Base-by-base conservation (phyloP, 2,329 filamentous ascomycete species). In the Pseudogymnoascus sp. region DNA sequence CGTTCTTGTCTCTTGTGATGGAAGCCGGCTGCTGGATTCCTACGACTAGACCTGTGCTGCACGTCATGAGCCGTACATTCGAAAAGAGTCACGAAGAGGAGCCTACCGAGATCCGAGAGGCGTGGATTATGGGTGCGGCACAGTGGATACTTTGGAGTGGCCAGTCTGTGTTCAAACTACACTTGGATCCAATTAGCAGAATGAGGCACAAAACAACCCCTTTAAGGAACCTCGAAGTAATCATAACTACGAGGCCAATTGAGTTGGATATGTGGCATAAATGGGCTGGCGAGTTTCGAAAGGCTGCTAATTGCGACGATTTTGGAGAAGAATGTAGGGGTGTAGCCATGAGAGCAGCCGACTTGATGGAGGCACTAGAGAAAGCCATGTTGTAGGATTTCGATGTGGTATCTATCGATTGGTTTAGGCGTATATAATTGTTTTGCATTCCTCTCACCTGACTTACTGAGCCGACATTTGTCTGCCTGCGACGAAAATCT, bases 331-430 rank as follows among this genome's bases (percentile, higher is more conserved):
- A 26, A 13, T 39, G 31, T 37, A 59, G 21, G 60, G 36, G 11
- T 36, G 36, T 36, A n/a, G 58, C 26, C 2, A 29, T 17, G 21
- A 21, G 36, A 62, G 58, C 61, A 61, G 33, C 39, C 50, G 21
- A 62, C 60, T 36, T 62, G 17, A 31, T 31, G 21, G 39, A 60
- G 50, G 39, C 21, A 37, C 36, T 50, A 13, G n/a, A 36, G 11
- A 24, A 62, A 21, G 39, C 41, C 33, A 50, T 61, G 60, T 9
- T 35, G 24, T 35, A 47, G 24, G 10, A 33, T 31, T n/a, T 24
- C 21, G 29, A 11, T 24, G 11, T 36, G 21, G 21, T 21, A 21
- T 21, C 21, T 21, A 21, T 21, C 21, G 21, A 21, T 11, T 44
- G 40, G 9, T 6, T 44, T 6, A 9, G 24, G 40, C 11, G 24